Base-by-base conservation (phyloP, 441 rosid species). In the Omphalea diandra region DNA sequence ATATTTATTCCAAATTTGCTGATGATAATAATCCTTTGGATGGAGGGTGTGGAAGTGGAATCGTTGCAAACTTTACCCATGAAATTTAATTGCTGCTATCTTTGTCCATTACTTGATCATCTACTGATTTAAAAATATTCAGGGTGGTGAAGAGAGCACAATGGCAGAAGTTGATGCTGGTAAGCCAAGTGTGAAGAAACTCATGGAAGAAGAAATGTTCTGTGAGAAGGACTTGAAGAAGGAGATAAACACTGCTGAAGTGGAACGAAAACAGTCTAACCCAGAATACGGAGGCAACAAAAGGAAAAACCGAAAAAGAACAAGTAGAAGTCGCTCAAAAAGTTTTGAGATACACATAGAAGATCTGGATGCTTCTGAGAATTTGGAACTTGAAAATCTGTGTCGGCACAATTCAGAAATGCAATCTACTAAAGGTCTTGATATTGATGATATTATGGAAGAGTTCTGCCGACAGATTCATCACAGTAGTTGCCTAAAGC, bases 161-260 rank as follows among this genome's bases (percentile, higher is more conserved):
- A 50, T 18, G 38, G 57, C 22, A 20, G 68, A 59, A n/a, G 44
- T 64, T 60, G 76, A 71, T 43, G 60, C 70, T 44, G 62, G 79
- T 47, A 90, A 90, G 77, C 88, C 93, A 64, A 88, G 96, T 71
- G 91, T 96, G 76, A 93, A 93, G 86, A 85, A 79, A 75, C 97
- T 93, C 75, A 90, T 96, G 31, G 98, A 95, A 76, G 93, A 91
- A 80, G 99, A 93, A 78, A 87, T 93, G 90, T 76, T 82, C 44
- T 66, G 63, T 35, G 92, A 88, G 76, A 81, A 80, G 64, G 85
- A 71, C 64, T 9, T 63, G 11, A 81, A 80, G 70, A 79, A 71
- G 60, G 84, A 83, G 77, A 75, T 38, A 61, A 79, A 69, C 43
- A 79, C 71, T 78, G 75, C 69, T 59, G 85, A 83, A 80, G 79